phyloP scores from a whole-genome alignment of 2,329 filamentous ascomycete genomes.

The Talaromyces sp. region DNA sequence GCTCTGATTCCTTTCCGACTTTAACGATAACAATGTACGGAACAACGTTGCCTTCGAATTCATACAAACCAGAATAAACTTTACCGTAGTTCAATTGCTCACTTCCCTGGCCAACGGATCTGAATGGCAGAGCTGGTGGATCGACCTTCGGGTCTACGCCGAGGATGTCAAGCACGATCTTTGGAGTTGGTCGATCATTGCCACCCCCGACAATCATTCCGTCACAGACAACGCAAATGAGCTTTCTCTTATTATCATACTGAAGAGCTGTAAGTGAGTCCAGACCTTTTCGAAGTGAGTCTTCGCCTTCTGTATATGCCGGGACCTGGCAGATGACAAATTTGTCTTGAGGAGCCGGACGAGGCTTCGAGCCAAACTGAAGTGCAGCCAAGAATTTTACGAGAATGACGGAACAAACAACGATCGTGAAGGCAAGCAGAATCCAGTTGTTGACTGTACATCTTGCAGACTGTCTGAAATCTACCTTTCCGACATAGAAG shows the following conservation, averaged over 20 bases:
- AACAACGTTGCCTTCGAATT: slow-evolving; percentile 95
- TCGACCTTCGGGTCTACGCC: slow-evolving; percentile 97
- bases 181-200: slow-evolving; percentile 93
- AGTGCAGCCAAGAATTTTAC: slow-evolving; percentile 90
- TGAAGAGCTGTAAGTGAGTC: slow-evolving; percentile 92
- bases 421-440: slow-evolving; percentile 77
- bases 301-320: slow-evolving; percentile 96
- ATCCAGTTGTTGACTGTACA: slow-evolving; percentile 92
- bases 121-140: slow-evolving; percentile 89
- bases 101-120: slow-evolving; percentile 80
- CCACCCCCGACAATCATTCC: slow-evolving; percentile 94
- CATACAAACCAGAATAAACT: slow-evolving; percentile 95
- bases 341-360: slow-evolving; percentile 89
- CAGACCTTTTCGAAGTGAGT: slow-evolving; percentile 84
- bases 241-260: slow-evolving; percentile 97
- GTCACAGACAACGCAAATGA: slow-evolving; percentile 94
- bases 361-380: slow-evolving; percentile 87
- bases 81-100: slow-evolving; percentile 98
- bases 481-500: slow-evolving; percentile 77
- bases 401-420: slow-evolving; percentile 74
- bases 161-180: slow-evolving; percentile 95
- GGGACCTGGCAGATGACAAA: slow-evolving; percentile 98
- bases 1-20: slow-evolving; percentile 94
- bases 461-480: slow-evolving; percentile 72
- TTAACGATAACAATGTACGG: slow-evolving; percentile 96